Conservation (phyloP, 2,329 filamentous ascomycete species). For the Microdochium paspali region DNA sequence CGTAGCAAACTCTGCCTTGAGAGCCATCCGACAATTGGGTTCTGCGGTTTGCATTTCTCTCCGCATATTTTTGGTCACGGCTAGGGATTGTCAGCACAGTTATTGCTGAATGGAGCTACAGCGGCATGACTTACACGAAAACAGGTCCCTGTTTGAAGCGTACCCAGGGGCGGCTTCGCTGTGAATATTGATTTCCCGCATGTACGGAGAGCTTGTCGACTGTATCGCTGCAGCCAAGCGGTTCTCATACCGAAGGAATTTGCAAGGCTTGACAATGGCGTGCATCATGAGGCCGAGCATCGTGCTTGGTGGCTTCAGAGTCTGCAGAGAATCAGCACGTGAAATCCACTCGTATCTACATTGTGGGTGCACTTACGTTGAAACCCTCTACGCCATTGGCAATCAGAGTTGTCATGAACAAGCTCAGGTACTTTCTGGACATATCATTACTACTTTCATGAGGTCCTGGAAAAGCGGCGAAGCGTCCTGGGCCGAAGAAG, state of each 20-base stretch:
- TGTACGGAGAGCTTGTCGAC: conserved; percentile 4
- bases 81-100: conserved; percentile 8
- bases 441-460: conserved; percentile 27
- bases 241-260: conserved; percentile 36
- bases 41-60: conserved; percentile 30
- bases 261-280: conserved; percentile 38
- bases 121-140: conserved; percentile 27
- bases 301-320: conserved; percentile 26
- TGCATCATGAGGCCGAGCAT: conserved; percentile 43
- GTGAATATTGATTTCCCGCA: not conserved
- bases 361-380: conserved; percentile 14
- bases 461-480: conserved; percentile 36
- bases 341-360: not conserved
- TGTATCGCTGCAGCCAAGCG: conserved; percentile 37
- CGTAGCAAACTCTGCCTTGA: conserved; percentile 30
- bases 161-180: conserved; percentile 29
- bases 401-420: conserved; percentile 43
- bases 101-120: not conserved
- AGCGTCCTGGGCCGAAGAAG: conserved; percentile 37
- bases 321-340: conserved; percentile 13
- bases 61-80: conserved; percentile 39
- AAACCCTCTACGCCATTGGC: conserved; percentile 36
- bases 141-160: conserved; percentile 35
- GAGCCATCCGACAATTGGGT: conserved; percentile 20
- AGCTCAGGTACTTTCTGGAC: conserved; percentile 34